These are phyloP conservation scores for Ramularia endophylla DNA, from an alignment of 2,329 filamentous ascomycete species.

Conservation along the genomic window DNA sequence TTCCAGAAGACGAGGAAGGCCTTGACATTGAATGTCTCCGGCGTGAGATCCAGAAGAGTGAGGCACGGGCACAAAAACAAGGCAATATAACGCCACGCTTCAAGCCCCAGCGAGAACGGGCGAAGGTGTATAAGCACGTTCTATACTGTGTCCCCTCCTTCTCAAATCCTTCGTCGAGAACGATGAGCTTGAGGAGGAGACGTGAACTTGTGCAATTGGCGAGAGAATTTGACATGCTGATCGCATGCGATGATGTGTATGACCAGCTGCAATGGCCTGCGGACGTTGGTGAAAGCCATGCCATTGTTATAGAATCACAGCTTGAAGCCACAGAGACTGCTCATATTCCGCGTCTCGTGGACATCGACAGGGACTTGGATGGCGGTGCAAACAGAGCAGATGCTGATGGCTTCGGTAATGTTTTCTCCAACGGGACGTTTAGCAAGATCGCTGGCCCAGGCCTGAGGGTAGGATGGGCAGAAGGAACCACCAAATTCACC, in stretches of 20 bases:
- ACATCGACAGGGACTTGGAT: constrained; percentile 66
- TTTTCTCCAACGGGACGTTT: constrained; percentile 81
- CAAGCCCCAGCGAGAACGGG: constrained; percentile 55
- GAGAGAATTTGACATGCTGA: constrained; percentile 70
- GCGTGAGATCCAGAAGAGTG: constrained; percentile 45
- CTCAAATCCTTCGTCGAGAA: constrained; percentile 79
- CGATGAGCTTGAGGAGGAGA: constrained; percentile 66
- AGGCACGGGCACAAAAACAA: constrained; percentile 32
- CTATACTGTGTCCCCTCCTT: constrained; percentile 88
- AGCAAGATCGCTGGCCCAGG: constrained; percentile 83
- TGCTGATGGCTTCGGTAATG: constrained; percentile 66
- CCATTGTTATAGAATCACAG: background rate
- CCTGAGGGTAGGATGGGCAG: constrained; percentile 79
- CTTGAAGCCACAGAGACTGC: constrained; percentile 31
- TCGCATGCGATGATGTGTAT: constrained; percentile 89
- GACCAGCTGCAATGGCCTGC: constrained; percentile 79
- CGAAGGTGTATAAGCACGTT: constrained; percentile 75
- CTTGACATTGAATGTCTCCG: constrained; percentile 61
- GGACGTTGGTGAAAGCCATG: constrained; percentile 21
- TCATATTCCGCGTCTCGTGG: constrained; percentile 64
- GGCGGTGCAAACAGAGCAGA: constrained; percentile 44
- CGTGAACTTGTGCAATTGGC: constrained; percentile 68
- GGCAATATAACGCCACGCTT: constrained; percentile 20
- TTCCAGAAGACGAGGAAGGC: constrained; percentile 73
- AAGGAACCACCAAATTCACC: constrained; percentile 59